phyloP scores from a whole-genome alignment of 1,139 yeast genomes.

The Suhomyces coccinellae region DNA sequence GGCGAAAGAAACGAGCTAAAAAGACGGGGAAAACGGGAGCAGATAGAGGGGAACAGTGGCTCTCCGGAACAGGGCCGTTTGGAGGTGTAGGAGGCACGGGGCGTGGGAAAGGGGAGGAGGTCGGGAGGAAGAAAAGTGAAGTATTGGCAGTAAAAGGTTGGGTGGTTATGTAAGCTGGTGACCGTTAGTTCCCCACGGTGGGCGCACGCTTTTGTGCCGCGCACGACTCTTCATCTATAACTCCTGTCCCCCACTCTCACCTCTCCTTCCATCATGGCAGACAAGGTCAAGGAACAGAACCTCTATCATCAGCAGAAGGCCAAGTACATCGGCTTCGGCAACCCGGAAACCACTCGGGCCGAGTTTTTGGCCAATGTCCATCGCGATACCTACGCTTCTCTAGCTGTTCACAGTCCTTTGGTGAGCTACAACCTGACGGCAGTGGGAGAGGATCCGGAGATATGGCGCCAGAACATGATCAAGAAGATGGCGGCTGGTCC shows the following conservation, averaged over 20 bases:
- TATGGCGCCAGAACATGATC: conserved; percentile 52
- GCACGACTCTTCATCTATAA: conserved; percentile 6
- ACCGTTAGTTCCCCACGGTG: conserved; percentile 11
- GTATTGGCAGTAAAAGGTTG: background rate
- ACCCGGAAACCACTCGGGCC: conserved; percentile 61
- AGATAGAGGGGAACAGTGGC: background rate
- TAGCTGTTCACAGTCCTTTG: conserved; percentile 68
- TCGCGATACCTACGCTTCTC: conserved; percentile 71
- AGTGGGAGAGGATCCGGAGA: conserved; percentile 51
- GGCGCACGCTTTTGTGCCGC: conserved; percentile 4
- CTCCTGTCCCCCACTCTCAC: conserved; percentile 3
- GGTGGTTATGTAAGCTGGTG: conserved; percentile 8
- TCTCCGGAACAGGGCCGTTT: background rate
- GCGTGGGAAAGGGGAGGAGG: background rate
- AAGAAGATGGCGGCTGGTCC: conserved; percentile 50
- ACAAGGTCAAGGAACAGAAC: conserved; percentile 65
- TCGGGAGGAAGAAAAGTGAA: background rate
- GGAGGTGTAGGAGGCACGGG: background rate
- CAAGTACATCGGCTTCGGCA: conserved; percentile 71
- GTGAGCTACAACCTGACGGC: conserved; percentile 69
- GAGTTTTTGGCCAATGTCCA: conserved; percentile 61
- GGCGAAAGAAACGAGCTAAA: background rate
- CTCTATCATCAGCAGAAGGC: conserved; percentile 60
- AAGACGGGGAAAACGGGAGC: background rate
- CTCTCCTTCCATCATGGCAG: conserved; percentile 47